Evolutionary conservation across 2,329 filamentous ascomycete genomes (phyloP).

Genomic region (Penicillium psychrosexuale): DNA sequence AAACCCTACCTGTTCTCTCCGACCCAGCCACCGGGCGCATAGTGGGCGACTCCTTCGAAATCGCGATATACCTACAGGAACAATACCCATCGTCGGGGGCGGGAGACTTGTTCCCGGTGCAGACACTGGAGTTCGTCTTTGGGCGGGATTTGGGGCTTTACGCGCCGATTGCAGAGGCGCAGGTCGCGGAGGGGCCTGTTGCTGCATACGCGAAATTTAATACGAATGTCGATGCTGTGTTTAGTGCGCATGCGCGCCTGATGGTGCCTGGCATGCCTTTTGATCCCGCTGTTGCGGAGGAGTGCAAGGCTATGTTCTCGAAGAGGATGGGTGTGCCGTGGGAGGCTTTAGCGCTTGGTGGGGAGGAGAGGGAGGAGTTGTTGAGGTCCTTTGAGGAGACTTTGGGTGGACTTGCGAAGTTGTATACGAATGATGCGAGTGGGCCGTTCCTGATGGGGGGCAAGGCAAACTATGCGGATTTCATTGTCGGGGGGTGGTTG

Average conservation of each 20-base stretch:
- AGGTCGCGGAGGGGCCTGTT: neutral
- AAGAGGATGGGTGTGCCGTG: conserved; percentile 48
- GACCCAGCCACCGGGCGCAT: conserved; percentile 42
- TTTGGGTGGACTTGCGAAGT: conserved; percentile 43
- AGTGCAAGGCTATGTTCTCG: conserved; percentile 48
- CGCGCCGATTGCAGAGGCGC: neutral
- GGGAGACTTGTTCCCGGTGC: conserved; percentile 50
- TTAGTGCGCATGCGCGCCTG: conserved; percentile 48
- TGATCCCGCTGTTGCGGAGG: conserved; percentile 49
- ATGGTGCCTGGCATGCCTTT: conserved; percentile 47
- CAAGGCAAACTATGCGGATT: conserved; percentile 52
- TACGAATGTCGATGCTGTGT: conserved; percentile 53
- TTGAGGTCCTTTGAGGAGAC: conserved; percentile 41
- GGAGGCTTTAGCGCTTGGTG: conserved; percentile 35
- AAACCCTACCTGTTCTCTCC: conserved; percentile 50
- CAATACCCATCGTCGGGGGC: conserved; percentile 47
- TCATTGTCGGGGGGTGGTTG: conserved; percentile 58
- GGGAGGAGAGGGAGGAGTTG: conserved; percentile 42
- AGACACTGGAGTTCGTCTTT: conserved; percentile 43
- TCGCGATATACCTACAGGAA: conserved; percentile 58
- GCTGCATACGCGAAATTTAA: conserved; percentile 53
- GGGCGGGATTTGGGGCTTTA: neutral
- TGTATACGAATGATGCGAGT: conserved; percentile 38
- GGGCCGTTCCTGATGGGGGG: conserved; percentile 52
- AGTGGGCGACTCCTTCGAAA: conserved; percentile 65